A percentile compares a stretch with the other conserved stretches of the same genome.
Evolutionary conservation across 164 flowering plant genomes (phyloP).

Genomic region (Santalum album): DNA sequence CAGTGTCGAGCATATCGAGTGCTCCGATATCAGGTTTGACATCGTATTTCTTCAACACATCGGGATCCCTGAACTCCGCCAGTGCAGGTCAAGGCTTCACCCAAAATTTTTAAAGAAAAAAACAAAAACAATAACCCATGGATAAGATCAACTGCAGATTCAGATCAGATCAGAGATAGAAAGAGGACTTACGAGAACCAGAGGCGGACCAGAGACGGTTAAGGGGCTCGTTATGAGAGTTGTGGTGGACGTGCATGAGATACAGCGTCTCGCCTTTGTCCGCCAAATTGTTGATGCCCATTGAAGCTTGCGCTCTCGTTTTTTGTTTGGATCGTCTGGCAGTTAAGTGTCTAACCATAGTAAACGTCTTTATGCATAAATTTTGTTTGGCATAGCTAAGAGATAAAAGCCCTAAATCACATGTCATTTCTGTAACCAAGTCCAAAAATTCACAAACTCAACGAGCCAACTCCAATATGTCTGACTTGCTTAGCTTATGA

Average conservation of each 20-base stretch:
- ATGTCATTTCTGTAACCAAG: too few species aligned
- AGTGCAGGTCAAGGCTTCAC: slow-evolving; percentile 70
- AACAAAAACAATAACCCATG: not conserved
- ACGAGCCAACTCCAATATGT: too few species aligned
- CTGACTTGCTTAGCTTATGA: too few species aligned
- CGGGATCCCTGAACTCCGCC: slow-evolving; percentile 55
- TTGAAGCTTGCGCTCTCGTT: too few species aligned
- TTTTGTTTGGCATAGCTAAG: too few species aligned
- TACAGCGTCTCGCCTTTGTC: slow-evolving; percentile 32
- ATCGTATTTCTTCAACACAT: slow-evolving; percentile 44
- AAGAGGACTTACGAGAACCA: slow-evolving; percentile 58
- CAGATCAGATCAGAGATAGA: not conserved
- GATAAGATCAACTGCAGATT: not conserved
- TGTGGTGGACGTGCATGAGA: slow-evolving; percentile 44
- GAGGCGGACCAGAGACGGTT: slow-evolving; percentile 43
- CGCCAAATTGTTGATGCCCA: slow-evolving; percentile 48
- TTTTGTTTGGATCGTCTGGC: too few species aligned
- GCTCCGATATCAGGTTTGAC: slow-evolving; percentile 46
- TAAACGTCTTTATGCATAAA: too few species aligned
- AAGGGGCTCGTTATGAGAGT: slow-evolving; percentile 33
- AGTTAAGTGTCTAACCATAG: too few species aligned
- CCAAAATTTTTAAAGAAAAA: not conserved
- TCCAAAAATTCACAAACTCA: too few species aligned
- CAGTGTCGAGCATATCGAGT: slow-evolving; percentile 53
- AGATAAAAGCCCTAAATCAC: too few species aligned